Percentiles rank a stretch among this genome's conserved stretches.
Evolutionary conservation across 352 stramenopile species (phyloP).

Genomic region (Phytopythium aichiense): DNA sequence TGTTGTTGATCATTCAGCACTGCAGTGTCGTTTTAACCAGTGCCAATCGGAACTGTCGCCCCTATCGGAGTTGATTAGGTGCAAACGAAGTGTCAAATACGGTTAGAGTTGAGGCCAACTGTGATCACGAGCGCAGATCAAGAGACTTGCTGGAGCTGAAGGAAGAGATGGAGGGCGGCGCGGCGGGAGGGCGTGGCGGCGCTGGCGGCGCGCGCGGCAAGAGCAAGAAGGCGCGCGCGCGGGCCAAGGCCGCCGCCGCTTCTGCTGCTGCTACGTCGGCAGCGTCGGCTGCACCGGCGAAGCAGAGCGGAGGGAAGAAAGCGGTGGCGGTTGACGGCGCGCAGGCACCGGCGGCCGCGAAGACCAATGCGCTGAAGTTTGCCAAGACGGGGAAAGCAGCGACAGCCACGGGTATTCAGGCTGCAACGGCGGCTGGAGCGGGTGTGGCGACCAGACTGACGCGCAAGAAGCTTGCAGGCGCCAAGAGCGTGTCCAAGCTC

Average conservation of each 20-base stretch:
- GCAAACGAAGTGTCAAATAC: too few species aligned
- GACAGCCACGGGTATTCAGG: too few species aligned
- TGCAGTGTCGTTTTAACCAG: constrained; percentile 1
- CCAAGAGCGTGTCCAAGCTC: not conserved
- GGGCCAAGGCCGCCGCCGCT: not conserved
- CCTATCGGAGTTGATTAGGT: too few species aligned
- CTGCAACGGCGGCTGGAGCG: not conserved
- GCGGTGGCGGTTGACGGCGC: not conserved
- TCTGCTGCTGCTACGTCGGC: not conserved
- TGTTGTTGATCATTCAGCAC: not conserved
- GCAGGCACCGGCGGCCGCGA: not conserved
- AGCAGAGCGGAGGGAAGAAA: constrained; percentile 2
- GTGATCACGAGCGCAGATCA: not conserved
- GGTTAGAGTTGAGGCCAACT: not conserved
- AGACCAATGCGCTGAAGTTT: not conserved
- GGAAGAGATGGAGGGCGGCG: not conserved
- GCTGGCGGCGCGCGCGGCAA: not conserved
- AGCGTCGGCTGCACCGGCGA: not conserved
- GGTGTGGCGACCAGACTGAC: not conserved
- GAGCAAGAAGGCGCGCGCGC: constrained; percentile 3
- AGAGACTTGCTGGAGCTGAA: not conserved
- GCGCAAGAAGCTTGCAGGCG: not conserved
- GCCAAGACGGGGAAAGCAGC: not conserved
- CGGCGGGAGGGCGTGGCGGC: not conserved
- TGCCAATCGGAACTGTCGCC: too few species aligned